Evolutionary conservation across 1,139 yeast genomes (phyloP), one percentile per base, ranked within the genome.

Genomic region (Saccharomyces pastorianus): DNA sequence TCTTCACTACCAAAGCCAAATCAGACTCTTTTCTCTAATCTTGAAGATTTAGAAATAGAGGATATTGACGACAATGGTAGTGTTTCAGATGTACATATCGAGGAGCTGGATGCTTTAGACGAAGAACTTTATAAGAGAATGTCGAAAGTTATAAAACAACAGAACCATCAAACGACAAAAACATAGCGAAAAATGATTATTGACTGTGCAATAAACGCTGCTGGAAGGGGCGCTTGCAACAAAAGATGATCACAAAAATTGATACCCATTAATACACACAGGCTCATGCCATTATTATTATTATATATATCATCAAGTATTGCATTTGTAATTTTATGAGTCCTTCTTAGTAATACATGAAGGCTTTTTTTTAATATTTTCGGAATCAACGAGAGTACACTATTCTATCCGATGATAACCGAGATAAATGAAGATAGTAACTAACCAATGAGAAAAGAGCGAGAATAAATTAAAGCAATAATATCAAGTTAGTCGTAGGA

Each of bases 81-180:
- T 48, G 68, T 66, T 2, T 59, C 60, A 38, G 71, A 67, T 52
- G 50, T 66, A 6, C 59, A 60, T 20, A 55, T 66, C n/a, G 68
- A 59, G 6, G 70, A 66, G 17, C 56, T 65, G 44, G 71, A 67
- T 53, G 69, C 62, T 47, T 54, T 67, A 25, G 70, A 67, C 49
- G 69, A 65, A 51, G 68, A 64, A 51, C 56, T 67, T 52, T 67
- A 66, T 54, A 62, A 58, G 17, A 61, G 66, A 38, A 51, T 64
- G 5, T 61, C 65, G 3, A 52, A 53, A 31, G 28, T 51, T 9
- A 51, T 48, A 51, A 53, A 3, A 38, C 53, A 9, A 48, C 38
- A 17, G 48, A 51, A 47, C 46, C 38, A 14, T 46, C 27, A 28
- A 49, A 28, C 4, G 23, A 13, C 11, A 46, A 47, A 32, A 23